phyloP scores from a whole-genome alignment of 768 basidiomycete genomes.

The Tulasnella sp. region DNA sequence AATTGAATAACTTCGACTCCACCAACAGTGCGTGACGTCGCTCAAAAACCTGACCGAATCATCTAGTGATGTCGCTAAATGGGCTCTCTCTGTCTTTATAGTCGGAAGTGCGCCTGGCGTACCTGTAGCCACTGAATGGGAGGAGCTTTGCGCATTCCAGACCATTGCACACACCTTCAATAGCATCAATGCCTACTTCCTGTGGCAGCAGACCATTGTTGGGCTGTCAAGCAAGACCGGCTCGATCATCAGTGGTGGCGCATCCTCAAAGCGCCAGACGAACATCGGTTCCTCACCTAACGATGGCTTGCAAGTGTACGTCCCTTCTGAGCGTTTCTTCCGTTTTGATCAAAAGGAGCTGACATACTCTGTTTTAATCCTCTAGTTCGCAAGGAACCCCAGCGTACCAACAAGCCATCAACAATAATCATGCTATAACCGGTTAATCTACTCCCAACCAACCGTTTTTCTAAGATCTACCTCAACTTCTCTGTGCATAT shows the following conservation, averaged over 20 bases:
- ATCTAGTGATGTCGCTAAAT: not conserved
- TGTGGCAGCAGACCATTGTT: slow-evolving; percentile 18
- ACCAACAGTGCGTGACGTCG: slow-evolving; percentile 20
- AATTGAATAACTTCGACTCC: slow-evolving; percentile 53
- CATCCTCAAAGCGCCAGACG: not conserved
- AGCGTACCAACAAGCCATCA: no score
- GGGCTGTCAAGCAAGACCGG: not conserved
- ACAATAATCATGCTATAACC: no score
- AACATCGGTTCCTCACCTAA: slow-evolving; percentile 4
- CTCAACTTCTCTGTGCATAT: no score
- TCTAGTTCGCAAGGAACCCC: no score
- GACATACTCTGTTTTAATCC: no score
- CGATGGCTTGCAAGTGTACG: slow-evolving; percentile 8
- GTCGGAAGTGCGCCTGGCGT: not conserved
- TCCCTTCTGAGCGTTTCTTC: no score
- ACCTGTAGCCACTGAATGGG: slow-evolving; percentile 17
- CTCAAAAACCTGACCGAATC: not conserved
- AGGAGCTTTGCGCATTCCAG: no score
- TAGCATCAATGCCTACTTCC: slow-evolving; percentile 20
- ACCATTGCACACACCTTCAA: slow-evolving; percentile 21
- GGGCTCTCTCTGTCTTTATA: not conserved
- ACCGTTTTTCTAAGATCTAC: no score
- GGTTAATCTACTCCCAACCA: no score
- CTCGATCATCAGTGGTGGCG: not conserved
- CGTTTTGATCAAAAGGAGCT: no score